Evolutionary conservation across 1,284 basidiomycete genomes (phyloP), one percentile per base, ranked within the genome.

Genomic region (Ustilago tritici): DNA sequence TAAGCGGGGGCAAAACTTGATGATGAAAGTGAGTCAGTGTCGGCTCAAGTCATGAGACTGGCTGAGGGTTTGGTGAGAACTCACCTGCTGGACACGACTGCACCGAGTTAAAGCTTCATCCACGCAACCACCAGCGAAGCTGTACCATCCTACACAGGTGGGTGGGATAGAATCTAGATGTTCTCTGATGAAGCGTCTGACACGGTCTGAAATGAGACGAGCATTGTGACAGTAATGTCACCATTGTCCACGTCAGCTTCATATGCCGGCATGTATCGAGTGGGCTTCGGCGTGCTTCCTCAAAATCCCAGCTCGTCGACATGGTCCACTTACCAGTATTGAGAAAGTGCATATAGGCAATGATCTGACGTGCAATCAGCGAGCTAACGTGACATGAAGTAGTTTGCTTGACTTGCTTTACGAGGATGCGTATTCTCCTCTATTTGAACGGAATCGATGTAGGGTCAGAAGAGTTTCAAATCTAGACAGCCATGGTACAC

Each of bases 281-380:
- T 32, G 40, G 9, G 23, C 23, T 15, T 9, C 14, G 28, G 2
- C 15, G 38, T 17, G 4, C 36, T 15, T 56, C 34, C 12, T 14
- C 1, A 52, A 23, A 17, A 12, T n/a, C 11, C 31, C 17, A 17
- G 43, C 3, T 11, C 3, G 32, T 1, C 34, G 36, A 17, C 32
- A 31, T 28, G 23, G 23, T 28, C 3, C 23, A 61, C 62, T 14
- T 56, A 71, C 69, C 63, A 9, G 61, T 38, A 36, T 71, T 65
- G 52, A 71, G 36, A 31, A 71, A 71, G 41, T 47, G 63, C 14
- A 71, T 50, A 23, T 71, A 62, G 2, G 69, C 63, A 2, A 58
- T 28, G 23, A 65, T 59, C 52, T 71, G 69, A 15, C 32, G 53
- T 34, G 57, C 69, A 31, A 71, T 50, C 40, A 54, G 34, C 34